Percentiles rank a stretch among this genome's conserved stretches.
These are phyloP conservation scores for Talaromyces sp. DNA, from an alignment of 2,329 filamentous ascomycete species.

Conservation along the genomic window DNA sequence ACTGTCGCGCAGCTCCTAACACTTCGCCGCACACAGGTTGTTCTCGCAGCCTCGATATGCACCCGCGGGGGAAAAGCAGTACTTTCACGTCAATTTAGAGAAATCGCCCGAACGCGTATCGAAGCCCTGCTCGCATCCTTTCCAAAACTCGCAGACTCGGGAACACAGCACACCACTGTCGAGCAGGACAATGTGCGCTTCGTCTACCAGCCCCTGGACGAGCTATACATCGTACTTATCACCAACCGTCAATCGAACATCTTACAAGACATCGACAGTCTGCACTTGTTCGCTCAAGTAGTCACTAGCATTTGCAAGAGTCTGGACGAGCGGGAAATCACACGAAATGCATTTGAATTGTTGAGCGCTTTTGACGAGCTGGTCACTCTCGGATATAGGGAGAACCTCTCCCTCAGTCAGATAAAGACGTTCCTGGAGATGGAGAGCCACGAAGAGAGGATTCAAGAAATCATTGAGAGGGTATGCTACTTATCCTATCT, in stretches of 20 bases:
- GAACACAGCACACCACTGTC: slow-evolving; percentile 95
- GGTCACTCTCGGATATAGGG: slow-evolving; percentile 89
- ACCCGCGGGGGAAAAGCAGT: slow-evolving; percentile 98
- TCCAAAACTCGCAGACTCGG: slow-evolving; percentile 92
- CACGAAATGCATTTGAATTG: slow-evolving; percentile 92
- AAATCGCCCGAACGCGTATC: slow-evolving; percentile 94
- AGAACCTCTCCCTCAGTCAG: slow-evolving; percentile 93
- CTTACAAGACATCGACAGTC: slow-evolving; percentile 95
- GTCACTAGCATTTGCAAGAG: slow-evolving; percentile 95
- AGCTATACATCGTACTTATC: slow-evolving; percentile 99
- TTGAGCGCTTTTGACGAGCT: slow-evolving; percentile 96
- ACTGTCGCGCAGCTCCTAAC: slow-evolving; percentile 6
- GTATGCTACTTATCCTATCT: slow-evolving; percentile 48
- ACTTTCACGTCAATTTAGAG: slow-evolving; percentile 93
- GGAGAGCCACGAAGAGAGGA: slow-evolving; percentile 98
- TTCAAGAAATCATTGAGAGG: slow-evolving; percentile 94
- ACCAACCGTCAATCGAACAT: slow-evolving; percentile 99
- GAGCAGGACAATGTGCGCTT: slow-evolving; percentile 99
- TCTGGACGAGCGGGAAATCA: slow-evolving; percentile 90
- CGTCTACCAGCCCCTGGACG: slow-evolving; percentile 97
- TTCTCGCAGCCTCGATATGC: slow-evolving; percentile 97
- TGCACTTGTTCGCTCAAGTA: slow-evolving; percentile 96
- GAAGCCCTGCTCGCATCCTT: slow-evolving; percentile 96
- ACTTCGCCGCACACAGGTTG: slow-evolving; percentile 61
- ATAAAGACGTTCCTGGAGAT: slow-evolving; percentile 99